Percentiles rank a stretch among this genome's conserved stretches.
Conservation (phyloP, 345 rosid species). For the Acer yangbiense region DNA sequence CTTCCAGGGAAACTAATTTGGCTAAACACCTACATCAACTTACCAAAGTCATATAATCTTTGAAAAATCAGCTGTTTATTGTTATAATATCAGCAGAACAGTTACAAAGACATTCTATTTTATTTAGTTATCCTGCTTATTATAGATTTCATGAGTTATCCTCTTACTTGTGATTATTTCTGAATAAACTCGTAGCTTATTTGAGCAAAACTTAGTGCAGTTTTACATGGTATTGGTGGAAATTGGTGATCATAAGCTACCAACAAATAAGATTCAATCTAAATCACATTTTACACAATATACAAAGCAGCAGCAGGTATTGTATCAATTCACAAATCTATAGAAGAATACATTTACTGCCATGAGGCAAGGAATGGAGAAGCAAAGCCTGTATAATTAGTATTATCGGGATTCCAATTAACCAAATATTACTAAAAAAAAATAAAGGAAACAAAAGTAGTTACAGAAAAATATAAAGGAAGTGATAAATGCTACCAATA, state of each 20-base stretch:
- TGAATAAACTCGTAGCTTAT: neutral
- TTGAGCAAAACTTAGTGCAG: constrained; percentile 3
- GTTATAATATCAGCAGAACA: neutral
- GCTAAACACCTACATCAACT: neutral
- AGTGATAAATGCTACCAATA: constrained; percentile 11
- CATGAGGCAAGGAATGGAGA: neutral
- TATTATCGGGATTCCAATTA: neutral
- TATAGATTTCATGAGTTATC: neutral
- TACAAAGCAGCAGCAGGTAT: neutral
- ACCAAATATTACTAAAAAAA: constrained; percentile 12
- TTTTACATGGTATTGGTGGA: neutral
- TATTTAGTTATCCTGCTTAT: neutral
- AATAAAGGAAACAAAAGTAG: constrained; percentile 7
- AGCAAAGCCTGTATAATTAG: constrained; percentile 2
- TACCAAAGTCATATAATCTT: neutral
- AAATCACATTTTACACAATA: neutral
- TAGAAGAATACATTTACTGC: neutral
- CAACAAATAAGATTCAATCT: neutral
- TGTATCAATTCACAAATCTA: neutral
- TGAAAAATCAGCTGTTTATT: neutral
- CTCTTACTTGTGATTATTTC: neutral
- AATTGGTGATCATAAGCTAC: neutral
- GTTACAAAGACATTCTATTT: neutral
- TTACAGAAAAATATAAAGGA: constrained; percentile 1
- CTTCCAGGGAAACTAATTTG: neutral